These are phyloP conservation scores for Yamadazyma diddensiae DNA, from an alignment of 1,139 yeast species.

Conservation along the genomic window DNA sequence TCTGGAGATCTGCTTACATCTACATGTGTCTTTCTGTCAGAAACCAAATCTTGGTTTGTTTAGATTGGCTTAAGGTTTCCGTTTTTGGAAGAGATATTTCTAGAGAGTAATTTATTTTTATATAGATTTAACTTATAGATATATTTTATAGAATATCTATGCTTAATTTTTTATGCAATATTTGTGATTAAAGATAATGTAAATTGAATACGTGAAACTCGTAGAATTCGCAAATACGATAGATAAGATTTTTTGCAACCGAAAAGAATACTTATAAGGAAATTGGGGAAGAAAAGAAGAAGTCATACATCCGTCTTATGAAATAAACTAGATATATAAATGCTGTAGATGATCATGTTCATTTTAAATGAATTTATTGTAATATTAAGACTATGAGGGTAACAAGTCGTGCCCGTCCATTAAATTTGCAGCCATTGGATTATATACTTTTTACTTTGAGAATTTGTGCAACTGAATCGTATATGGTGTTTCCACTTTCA, in stretches of 20 bases:
- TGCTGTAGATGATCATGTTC: too few relatives aligned
- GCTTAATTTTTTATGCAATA: too few relatives aligned
- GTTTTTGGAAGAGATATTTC: slow-evolving; percentile 86
- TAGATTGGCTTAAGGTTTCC: slow-evolving; percentile 86
- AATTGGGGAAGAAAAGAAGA: too few relatives aligned
- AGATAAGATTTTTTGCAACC: too few relatives aligned
- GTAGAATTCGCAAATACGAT: too few relatives aligned
- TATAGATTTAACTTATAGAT: slow-evolving; percentile 22
- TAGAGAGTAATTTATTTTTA: slow-evolving; percentile 38
- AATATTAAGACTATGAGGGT: too few relatives aligned
- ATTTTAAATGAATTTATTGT: background rate
- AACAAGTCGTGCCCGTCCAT: background rate
- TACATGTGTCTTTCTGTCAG: slow-evolving; percentile 89
- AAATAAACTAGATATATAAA: too few relatives aligned
- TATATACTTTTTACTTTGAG: slow-evolving; percentile 8
- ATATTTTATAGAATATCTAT: too few relatives aligned
- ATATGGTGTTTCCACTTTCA: slow-evolving; percentile 25
- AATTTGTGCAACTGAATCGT: slow-evolving; percentile 38
- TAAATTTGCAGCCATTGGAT: slow-evolving; percentile 1
- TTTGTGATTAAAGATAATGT: too few relatives aligned
- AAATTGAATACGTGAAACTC: too few relatives aligned
- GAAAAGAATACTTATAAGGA: too few relatives aligned
- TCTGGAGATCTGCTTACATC: slow-evolving; percentile 94
- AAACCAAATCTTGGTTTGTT: slow-evolving; percentile 77
- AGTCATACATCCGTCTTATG: too few relatives aligned